A percentile compares a stretch with the other conserved stretches of the same genome.
These are phyloP conservation scores for Beauveria caledonica DNA, from an alignment of 2,329 filamentous ascomycete genomes.

Conservation along the genomic window DNA sequence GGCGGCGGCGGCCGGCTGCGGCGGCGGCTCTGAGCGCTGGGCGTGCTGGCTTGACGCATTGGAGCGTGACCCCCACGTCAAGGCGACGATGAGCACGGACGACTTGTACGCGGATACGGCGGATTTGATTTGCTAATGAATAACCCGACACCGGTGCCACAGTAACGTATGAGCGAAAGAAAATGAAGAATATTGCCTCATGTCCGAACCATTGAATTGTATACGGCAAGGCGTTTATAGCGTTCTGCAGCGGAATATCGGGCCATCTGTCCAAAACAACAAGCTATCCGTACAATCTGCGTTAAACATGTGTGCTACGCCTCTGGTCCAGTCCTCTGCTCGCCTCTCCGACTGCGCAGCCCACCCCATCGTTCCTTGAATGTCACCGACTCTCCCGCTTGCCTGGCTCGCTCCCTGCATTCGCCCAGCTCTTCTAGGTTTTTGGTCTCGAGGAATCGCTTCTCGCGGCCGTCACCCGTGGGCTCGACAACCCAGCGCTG, in stretches of 20 bases:
- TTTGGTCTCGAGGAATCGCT: conserved; percentile 34
- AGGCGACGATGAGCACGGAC: conserved; percentile 58
- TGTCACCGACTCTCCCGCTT: conserved; percentile 37
- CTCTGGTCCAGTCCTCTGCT: not conserved
- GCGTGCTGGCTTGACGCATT: conserved; percentile 62
- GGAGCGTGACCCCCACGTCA: conserved; percentile 53
- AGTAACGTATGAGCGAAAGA: not conserved
- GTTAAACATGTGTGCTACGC: not conserved
- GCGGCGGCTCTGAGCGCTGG: conserved; percentile 45
- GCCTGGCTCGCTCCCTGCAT: conserved; percentile 35
- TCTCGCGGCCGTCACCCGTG: conserved; percentile 23
- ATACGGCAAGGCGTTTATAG: not conserved
- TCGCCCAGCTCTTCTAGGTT: conserved; percentile 43
- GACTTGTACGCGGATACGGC: conserved; percentile 46
- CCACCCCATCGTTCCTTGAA: conserved; percentile 35
- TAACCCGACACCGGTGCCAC: not conserved
- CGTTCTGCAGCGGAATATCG: not conserved
- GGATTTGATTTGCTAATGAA: conserved; percentile 47
- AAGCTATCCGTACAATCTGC: not conserved
- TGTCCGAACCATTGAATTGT: not conserved
- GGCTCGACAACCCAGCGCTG: conserved; percentile 29
- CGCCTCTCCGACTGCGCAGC: conserved; percentile 21
- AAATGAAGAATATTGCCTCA: not conserved
- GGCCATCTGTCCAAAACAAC: not conserved
- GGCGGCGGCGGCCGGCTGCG: not conserved